Evolutionary conservation across 2,329 filamentous ascomycete species (phyloP), one percentile per base, ranked within the genome.

Genomic region (Xylaria multiplex): DNA sequence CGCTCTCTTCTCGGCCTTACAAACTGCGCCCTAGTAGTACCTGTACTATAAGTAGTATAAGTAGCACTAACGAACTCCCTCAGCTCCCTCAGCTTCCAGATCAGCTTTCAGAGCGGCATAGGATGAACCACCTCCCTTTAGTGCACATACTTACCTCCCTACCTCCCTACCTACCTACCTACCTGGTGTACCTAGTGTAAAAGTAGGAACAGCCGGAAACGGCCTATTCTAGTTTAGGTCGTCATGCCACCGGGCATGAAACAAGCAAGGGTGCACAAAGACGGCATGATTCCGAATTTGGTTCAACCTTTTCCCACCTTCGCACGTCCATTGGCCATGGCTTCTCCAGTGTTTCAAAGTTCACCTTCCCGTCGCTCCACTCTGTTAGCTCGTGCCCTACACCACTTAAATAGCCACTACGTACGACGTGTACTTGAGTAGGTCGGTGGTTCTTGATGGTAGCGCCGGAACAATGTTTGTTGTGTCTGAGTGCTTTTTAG

Each of bases 331-430:
- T 73, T 70, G 72, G 70, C 62, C 50, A 52, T 70, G 54, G 62
- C 64, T 66, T 68, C 37, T 62, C 67, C 61, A 67, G 59, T 67
- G 73, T 75, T 76, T 76, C 73, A 74, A 63, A 63, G 61, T 62
- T 37, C 62, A 32, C 63, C 65, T 58, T 58, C 30, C 58, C 48
- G 48, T 54, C 37, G 48, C 43, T 57, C 37, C 50, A 16, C 53
- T 59, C 27, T 27, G 22, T 22, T 24, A 13, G 48, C 48, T 49
- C 27, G 50, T 14, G 32, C 50, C 30, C 32, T 40, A 24, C 43
- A 4, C 43, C 6, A n/a, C 42, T 45, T n/a, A 16, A 3, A 9
- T 45, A n/a, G 42, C 42, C 27, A 27, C 27, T 27, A 35, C 8
- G 32, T 8, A 35, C 32, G 19, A 27, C 32, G 19, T 19, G 19